Evolutionary conservation across 768 basidiomycete species (phyloP), one percentile per base, ranked within the genome.

Genomic region (Pleurotus salmoneostramineus): DNA sequence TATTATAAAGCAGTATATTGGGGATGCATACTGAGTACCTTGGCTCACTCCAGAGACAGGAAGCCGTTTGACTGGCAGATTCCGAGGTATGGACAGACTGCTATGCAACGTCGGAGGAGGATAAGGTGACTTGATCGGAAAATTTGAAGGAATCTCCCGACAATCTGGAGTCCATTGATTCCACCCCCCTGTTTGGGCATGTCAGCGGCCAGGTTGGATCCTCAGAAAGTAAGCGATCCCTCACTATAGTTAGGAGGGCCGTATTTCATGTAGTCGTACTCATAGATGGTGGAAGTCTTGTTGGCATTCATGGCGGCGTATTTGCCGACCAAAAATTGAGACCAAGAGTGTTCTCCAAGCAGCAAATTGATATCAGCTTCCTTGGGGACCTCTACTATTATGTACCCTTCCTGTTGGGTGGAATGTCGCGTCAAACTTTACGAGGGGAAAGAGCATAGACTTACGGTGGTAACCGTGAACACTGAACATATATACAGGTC

Each of bases 41-140:
- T 42, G 40, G n/a, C 40, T n/a, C n/a, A 42, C n/a, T 42, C n/a
- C 40, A 47, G 21, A 27, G 45, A 49, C 27, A 27, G 52, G 35
- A 6, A 37, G 52, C 15, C 15, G 37, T n/a, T 15, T 17, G 14
- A 55, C 35, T 42, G 52, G 35, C 11, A 35, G 27, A 17, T n/a
- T 14, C 15, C 21, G 36, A 37, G 10, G n/a, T 36, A 36, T 14
- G 52, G 10, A 31, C 11, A 40, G n/a, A 40, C 40, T 12, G 14
- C 32, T 27, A 27, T 36, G 52, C n/a, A 55, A n/a, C 31, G 10
- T 55, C 14, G 52, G 52, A 5, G 14, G 8, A 10, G 52, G 52
- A 43, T 55, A 55, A 6, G 52, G 52, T 10, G 52, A 55, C 12
- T 42, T 55, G 36, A 55, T 55, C 8, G 52, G 52, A 31, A 55